Evolutionary conservation across 2,329 filamentous ascomycete species (phyloP), one percentile per base, ranked within the genome.

Genomic region (Ophiocordyceps australis): DNA sequence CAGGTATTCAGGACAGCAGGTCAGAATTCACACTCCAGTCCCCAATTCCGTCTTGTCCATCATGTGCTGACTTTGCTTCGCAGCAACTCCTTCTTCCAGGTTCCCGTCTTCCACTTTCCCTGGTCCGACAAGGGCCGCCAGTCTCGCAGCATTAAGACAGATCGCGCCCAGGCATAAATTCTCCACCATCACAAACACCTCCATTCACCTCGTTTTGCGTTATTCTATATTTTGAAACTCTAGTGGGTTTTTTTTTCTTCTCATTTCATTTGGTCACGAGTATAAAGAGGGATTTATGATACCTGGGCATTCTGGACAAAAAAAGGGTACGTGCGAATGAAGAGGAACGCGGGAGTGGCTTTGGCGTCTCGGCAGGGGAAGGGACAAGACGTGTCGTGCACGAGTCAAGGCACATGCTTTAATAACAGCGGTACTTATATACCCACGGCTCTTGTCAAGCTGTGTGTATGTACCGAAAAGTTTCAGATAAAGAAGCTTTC

Each of bases 71-170:
- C 44, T 25, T 24, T 7, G 28, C 23, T n/a, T n/a, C n/a, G 20
- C 42, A 89, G 81, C 60, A 74, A 74, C 55, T 74, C 67, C 16
- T 93, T 93, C 72, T 89, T 93, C 62, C 64, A 89, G 50, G 71
- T 92, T 33, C 86, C 85, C 26, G 83, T 94, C 35, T 74, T 78
- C 41, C 83, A 93, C 62, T 91, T 94, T 64, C 86, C 85, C 28
- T 94, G 86, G 86, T 86, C 79, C 20, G 75, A 78, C 41, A 77
- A 76, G 55, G 78, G 70, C 27, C 67, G 65, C 34, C 63, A 71
- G 49, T 49, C 47, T 32, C 65, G 73, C 32, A 46, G 43, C 31
- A 39, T 42, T 34, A 59, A 75, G 43, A 33, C 32, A 13, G 42
- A 45, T 26, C 38, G 37, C 29, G 33, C 34, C 7, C 34, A 34